A percentile compares a stretch with the other conserved stretches of the same genome.
Evolutionary conservation across 2,329 filamentous ascomycete species (phyloP).

Genomic region (Fusarium pseudograminearum): DNA sequence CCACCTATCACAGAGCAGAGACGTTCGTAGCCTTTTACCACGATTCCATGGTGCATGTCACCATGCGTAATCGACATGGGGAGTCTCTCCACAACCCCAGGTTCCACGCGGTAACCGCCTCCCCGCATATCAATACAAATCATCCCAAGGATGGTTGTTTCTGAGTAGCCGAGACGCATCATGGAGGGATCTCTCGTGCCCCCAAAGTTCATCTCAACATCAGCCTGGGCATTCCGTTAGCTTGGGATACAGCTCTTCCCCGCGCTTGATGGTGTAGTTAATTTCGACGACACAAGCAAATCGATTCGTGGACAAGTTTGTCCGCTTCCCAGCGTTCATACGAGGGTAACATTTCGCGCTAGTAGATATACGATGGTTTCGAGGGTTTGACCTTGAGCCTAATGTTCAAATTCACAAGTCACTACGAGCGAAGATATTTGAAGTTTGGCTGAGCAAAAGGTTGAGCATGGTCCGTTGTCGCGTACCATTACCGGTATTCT

Average conservation of each 20-base stretch:
- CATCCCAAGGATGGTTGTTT: conserved; percentile 19
- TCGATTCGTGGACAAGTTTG: conserved; percentile 43
- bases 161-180: conserved; percentile 1
- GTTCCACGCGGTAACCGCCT: conserved; percentile 38
- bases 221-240: conserved; percentile 22
- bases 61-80: conserved; percentile 11
- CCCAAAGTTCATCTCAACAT: conserved; percentile 29
- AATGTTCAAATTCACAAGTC: background rate
- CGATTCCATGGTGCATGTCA: conserved; percentile 12
- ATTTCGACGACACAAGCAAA: conserved; percentile 7
- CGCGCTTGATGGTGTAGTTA: conserved; percentile 16
- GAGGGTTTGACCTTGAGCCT: background rate
- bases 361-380: conserved; percentile 5
- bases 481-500: background rate
- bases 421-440: background rate
- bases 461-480: background rate
- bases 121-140: conserved; percentile 38
- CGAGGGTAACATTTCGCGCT: conserved; percentile 9
- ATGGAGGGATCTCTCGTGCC: conserved; percentile 27
- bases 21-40: background rate
- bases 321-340: conserved; percentile 19
- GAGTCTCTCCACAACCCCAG: conserved; percentile 42
- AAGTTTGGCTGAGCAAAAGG: background rate
- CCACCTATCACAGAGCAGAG: conserved; percentile 40
- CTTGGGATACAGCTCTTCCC: conserved; percentile 5